These are phyloP conservation scores for Apiospora kogelbergensis DNA, from an alignment of 2,329 filamentous ascomycete genomes.

Conservation along the genomic window DNA sequence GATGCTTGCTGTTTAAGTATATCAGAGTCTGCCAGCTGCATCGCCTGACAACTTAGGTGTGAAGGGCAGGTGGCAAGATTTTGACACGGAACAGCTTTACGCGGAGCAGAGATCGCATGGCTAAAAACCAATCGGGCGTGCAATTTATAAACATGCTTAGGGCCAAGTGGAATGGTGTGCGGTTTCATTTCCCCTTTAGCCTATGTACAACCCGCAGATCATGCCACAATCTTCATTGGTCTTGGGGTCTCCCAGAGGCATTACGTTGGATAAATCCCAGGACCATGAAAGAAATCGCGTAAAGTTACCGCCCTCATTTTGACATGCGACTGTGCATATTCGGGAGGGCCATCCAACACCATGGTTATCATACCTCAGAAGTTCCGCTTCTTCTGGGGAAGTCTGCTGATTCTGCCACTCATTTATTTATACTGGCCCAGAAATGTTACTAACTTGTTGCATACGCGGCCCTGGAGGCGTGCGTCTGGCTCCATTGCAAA, in stretches of 20 bases:
- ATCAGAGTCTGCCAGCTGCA: too few species aligned
- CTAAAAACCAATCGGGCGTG: not conserved
- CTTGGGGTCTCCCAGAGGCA: too few species aligned
- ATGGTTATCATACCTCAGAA: not conserved
- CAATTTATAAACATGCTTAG: not conserved
- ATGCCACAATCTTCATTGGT: not conserved
- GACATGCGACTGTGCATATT: not conserved
- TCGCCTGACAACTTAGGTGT: too few species aligned
- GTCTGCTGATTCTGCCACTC: not conserved
- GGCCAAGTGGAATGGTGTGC: not conserved
- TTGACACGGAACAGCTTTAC: too few species aligned
- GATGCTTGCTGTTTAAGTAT: too few species aligned
- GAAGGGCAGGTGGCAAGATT: too few species aligned
- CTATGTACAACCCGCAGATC: not conserved
- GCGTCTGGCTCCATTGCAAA: not conserved
- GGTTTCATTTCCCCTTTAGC: not conserved
- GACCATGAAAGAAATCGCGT: not conserved
- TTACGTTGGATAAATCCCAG: not conserved
- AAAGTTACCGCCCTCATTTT: not conserved
- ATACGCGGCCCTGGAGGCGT: not conserved
- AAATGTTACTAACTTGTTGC: not conserved
- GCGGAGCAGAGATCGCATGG: not conserved
- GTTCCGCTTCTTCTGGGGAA: not conserved
- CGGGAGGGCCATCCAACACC: too few species aligned
- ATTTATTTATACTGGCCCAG: constrained; percentile 2